Conservation (phyloP, 345 rosid species). For the Bruguiera sexangula region DNA sequence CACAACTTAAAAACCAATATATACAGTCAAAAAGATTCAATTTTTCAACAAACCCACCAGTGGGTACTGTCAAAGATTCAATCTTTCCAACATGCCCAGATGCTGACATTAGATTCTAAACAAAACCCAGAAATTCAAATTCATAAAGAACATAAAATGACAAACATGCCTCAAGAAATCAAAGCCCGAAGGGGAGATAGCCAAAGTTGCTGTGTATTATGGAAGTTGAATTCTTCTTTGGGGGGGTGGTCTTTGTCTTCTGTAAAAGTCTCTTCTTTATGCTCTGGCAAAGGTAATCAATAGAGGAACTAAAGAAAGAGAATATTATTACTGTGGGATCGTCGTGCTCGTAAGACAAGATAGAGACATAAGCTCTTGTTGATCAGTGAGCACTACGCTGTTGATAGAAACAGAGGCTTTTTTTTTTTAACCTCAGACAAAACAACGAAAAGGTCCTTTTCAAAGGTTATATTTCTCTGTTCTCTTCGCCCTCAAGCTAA, state of each 20-base stretch:
- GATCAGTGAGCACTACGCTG: too few relatives aligned
- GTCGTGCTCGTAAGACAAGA: too few relatives aligned
- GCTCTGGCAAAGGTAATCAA: background rate
- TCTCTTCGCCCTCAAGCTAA: too few relatives aligned
- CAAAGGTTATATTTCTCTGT: too few relatives aligned
- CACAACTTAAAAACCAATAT: background rate
- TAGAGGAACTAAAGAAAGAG: background rate
- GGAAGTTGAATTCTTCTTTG: background rate
- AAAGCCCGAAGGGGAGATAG: background rate
- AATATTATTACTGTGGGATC: too few relatives aligned
- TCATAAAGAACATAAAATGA: background rate
- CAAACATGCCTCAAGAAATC: background rate
- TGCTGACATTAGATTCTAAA: constrained; percentile 15
- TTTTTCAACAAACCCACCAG: constrained; percentile 17
- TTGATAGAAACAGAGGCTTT: too few relatives aligned
- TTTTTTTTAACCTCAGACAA: too few relatives aligned
- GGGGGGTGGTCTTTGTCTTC: background rate
- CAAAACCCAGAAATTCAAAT: constrained; percentile 26
- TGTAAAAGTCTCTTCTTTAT: background rate
- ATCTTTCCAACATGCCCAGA: constrained; percentile 17
- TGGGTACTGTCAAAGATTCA: constrained; percentile 19
- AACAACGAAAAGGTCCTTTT: too few relatives aligned
- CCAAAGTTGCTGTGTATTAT: background rate
- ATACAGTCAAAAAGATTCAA: constrained; percentile 19
- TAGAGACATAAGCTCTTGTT: too few relatives aligned